Evolutionary conservation across 768 basidiomycete genomes (phyloP), one percentile per base, ranked within the genome.

Genomic region (Sarcodon sp.): DNA sequence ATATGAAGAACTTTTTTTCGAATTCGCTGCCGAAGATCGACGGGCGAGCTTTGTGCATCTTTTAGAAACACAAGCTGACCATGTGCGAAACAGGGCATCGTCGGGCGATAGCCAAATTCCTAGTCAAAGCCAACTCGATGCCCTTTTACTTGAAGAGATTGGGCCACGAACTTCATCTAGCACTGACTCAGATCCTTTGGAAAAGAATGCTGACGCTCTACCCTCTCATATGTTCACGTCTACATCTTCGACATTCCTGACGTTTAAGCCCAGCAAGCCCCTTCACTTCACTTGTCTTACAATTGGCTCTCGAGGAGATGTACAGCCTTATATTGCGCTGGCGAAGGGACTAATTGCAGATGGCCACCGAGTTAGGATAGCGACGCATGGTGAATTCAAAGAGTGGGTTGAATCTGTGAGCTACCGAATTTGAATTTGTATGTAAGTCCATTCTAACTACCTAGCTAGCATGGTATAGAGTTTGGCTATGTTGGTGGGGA

Each of bases 151-250:
- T 51, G 89, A 94, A 58, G 90, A 92, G 59, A 71, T 48, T 56
- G 59, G 13, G 69, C 76, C 49, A 68, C 75, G 35, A 56, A 33
- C 51, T 57, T 37, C 72, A 73, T 67, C 74, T 1, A 80, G 83
- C 46, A 70, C 65, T 36, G 51, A 51, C 33, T 53, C 37, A 5
- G 55, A 56, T 18, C 49, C 51, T 2, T 16, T 15, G 8, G 18
- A 9, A n/a, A 10, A 8, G 44, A 32, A 45, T 15, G 47, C 41
- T 9, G 16, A 50, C 6, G 55, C 27, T n/a, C 59, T 87, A 16
- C 86, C 89, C 2, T 85, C 89, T n/a, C 79, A 90, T 38, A 92
- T 98, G 88, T 98, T 99, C 64, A 90, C 85, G 1, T 93, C 89
- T 9, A 82, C 86, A n/a, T 90, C 89, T 0, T 91, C 89, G 3